phyloP scores from a whole-genome alignment of 2,329 filamentous ascomycete species.

The Teratosphaeria zuluensis region DNA sequence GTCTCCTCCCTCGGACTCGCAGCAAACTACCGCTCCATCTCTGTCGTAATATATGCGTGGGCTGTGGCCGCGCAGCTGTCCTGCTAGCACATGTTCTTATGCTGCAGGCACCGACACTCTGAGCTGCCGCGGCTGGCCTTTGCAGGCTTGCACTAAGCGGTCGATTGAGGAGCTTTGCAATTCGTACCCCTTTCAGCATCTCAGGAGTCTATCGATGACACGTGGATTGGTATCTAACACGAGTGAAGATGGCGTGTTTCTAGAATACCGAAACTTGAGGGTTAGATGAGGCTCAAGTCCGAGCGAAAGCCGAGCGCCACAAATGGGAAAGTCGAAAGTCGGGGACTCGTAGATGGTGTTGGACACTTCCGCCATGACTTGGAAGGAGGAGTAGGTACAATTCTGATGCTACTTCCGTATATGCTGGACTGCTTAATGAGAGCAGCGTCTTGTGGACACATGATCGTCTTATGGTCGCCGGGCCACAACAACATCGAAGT shows the following conservation, averaged over 20 bases:
- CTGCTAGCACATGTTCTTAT: background rate
- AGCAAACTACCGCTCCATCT: background rate
- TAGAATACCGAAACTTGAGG: background rate
- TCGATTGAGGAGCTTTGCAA: background rate
- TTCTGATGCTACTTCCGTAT: no score
- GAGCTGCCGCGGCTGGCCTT: background rate
- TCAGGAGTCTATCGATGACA: background rate
- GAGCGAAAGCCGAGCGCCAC: background rate
- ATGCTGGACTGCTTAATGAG: no score
- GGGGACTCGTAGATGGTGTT: background rate
- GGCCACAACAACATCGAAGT: no score
- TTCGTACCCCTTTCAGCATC: background rate
- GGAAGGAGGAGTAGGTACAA: no score
- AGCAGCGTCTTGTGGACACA: no score
- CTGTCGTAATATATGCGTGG: background rate
- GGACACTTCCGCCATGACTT: background rate
- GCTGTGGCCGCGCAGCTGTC: background rate
- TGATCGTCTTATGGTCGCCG: no score
- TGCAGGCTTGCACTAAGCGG: background rate
- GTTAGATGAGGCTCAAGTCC: background rate
- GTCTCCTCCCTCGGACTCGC: background rate
- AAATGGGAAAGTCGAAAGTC: background rate
- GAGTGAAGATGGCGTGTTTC: background rate
- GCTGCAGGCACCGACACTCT: background rate
- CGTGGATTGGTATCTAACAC: background rate